Base-by-base conservation (phyloP, 257 asterid species). In the Solanum phureja region DNA sequence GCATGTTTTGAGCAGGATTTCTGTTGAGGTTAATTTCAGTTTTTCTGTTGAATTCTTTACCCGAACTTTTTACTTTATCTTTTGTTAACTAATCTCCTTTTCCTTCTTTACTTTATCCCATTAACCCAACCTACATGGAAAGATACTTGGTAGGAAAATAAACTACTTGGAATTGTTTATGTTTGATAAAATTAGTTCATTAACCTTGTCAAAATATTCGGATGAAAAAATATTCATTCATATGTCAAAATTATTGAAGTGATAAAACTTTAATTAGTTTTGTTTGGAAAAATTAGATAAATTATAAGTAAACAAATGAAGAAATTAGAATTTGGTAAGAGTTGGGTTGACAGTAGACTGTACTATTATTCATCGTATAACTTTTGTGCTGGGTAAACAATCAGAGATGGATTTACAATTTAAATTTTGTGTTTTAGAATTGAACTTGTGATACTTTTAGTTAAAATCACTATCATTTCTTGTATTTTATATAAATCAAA, bases 281-380 rank as follows among this genome's bases (percentile, higher is more conserved):
- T 29, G 33, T 31, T 31, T 31, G 33, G 33, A 31, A 2, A 2
- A 31, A 31, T 31, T 31, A 31, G 1, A 31, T 66, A 11, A 66
- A 66, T 24, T 66, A 2, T 5, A 66, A 64, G 35, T 31, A 1
- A 62, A 5, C 12, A 52, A 52, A 16, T 16, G 1, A 62, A 5
- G 27, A 52, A 52, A 16, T 16, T 52, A 52, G 1, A 1, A n/a
- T 62, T 62, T 9, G 11, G 27, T 21, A 7, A 60, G 29, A 23
- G 3, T 21, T 3, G 31, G 31, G 69, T 14, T 14, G 18, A 2
- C 11, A 7, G 42, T 52, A 21, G 31, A 62, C 24, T 62, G 13
- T n/a, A 5, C 13, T 23, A 62, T 1, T 3, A 1, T 60, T 60
- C 6, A 0, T 58, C 0, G 27, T 8, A 21, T 8, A 9, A n/a